Percentiles rank a stretch among this genome's conserved stretches.
Evolutionary conservation across 108 stramenopile species (phyloP).

Genomic region (Nitzschia sp.): DNA sequence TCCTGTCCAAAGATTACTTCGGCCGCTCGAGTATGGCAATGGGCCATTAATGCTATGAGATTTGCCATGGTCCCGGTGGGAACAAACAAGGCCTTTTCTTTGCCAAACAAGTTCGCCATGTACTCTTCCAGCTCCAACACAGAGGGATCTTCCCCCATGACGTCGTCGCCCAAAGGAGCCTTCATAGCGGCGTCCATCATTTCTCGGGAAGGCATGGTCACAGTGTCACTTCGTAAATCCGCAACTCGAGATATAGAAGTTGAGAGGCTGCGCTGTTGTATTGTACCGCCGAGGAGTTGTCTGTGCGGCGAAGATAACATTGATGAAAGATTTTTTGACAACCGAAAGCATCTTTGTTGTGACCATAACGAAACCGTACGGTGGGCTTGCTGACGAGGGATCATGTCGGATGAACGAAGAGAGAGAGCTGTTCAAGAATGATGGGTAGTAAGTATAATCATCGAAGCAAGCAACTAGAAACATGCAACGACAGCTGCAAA

Average conservation of each 20-base stretch:
- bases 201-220: slow-evolving; percentile 83
- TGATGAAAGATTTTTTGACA: no score
- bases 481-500: no score
- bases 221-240: slow-evolving; percentile 95
- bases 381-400: no score
- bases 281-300: no score
- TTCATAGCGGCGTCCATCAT: slow-evolving; percentile 67
- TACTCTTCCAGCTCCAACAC: slow-evolving; percentile 78
- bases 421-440: no score
- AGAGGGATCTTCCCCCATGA: slow-evolving; percentile 96
- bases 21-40: slow-evolving; percentile 83
- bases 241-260: slow-evolving; percentile 10
- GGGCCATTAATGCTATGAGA: slow-evolving; percentile 84
- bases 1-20: slow-evolving; percentile 73
- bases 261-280: no score
- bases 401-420: no score
- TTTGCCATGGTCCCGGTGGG: slow-evolving; percentile 98
- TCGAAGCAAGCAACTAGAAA: no score
- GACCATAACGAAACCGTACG: no score
- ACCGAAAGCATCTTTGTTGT: no score
- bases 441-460: no score
- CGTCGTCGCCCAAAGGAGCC: slow-evolving; percentile 94
- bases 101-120: slow-evolving; percentile 88
- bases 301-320: no score
- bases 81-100: slow-evolving; percentile 89